Evolutionary conservation across 2,329 filamentous ascomycete species (phyloP).

Genomic region (Alternaria angustiovoidea): DNA sequence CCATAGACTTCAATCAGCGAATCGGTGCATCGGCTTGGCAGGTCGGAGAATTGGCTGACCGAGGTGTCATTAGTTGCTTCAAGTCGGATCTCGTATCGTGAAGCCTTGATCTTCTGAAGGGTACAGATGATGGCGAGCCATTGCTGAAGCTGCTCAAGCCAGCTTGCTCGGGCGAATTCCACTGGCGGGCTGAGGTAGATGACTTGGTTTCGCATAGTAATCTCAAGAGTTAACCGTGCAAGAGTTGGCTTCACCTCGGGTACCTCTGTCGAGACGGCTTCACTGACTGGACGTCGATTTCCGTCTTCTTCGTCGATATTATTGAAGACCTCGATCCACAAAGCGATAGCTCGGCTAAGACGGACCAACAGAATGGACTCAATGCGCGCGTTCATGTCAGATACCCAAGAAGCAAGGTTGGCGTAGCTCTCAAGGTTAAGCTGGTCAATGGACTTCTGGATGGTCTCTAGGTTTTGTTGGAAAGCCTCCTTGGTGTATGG

Average conservation of each 20-base stretch:
- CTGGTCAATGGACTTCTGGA: constrained; percentile 94
- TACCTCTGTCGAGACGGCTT: constrained; percentile 56
- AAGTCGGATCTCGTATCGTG: constrained; percentile 89
- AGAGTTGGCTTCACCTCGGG: constrained; percentile 65
- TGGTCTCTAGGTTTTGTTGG: constrained; percentile 78
- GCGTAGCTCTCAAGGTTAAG: constrained; percentile 96
- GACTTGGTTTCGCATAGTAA: constrained; percentile 97
- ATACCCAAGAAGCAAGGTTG: constrained; percentile 90
- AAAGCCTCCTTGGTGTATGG: constrained; percentile 83
- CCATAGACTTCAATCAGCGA: constrained; percentile 82
- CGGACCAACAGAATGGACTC: constrained; percentile 81
- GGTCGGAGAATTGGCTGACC: constrained; percentile 75
- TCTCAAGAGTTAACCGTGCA: constrained; percentile 81
- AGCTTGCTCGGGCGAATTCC: constrained; percentile 89
- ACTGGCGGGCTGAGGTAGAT: constrained; percentile 95
- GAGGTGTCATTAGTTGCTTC: constrained; percentile 69
- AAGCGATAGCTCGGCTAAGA: constrained; percentile 80
- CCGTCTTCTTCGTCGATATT: constrained; percentile 46
- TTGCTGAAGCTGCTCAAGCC: constrained; percentile 89
- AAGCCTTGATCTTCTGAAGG: constrained; percentile 91
- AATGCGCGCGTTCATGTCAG: constrained; percentile 84
- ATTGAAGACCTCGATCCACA: constrained; percentile 89
- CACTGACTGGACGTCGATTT: constrained; percentile 37
- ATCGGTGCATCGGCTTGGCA: constrained; percentile 83
- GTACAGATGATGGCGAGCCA: constrained; percentile 96